phyloP scores from a whole-genome alignment of 139 green algal genomes.

The Chlamydomonas sp. region DNA sequence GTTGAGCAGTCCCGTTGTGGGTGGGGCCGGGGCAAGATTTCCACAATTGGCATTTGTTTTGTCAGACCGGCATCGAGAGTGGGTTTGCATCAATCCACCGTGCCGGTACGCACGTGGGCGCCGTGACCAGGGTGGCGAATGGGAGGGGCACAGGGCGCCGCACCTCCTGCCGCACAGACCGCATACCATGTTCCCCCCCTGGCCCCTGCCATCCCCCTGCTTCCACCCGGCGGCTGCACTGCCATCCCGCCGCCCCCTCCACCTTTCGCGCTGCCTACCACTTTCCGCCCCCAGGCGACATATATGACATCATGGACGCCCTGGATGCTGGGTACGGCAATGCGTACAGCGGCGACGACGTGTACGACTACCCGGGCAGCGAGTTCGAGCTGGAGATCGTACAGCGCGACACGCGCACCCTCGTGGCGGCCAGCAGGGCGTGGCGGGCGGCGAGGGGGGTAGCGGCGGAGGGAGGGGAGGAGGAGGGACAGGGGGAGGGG shows the following conservation, averaged over 20 bases:
- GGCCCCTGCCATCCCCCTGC: not conserved
- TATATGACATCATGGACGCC: constrained; percentile 68
- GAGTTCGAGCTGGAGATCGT: not conserved
- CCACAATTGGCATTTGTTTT: no score
- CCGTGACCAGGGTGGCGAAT: no score
- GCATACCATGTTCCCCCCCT: no score
- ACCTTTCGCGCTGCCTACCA: not conserved
- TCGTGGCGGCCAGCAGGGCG: no score
- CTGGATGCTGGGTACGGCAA: constrained; percentile 32
- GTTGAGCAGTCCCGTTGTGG: not conserved
- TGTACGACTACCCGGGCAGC: not conserved
- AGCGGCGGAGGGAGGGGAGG: no score
- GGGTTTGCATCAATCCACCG: not conserved
- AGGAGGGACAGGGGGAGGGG: not conserved
- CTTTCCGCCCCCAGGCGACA: constrained; percentile 28
- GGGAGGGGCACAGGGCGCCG: no score
- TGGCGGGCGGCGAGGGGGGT: no score
- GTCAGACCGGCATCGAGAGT: no score
- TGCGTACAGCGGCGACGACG: not conserved
- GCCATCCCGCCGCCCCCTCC: not conserved
- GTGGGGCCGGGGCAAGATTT: not conserved
- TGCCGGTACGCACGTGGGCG: no score
- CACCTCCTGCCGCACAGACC: no score
- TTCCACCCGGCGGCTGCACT: constrained; percentile 1
- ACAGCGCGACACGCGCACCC: no score